Conservation (phyloP, 2,329 filamentous ascomycete species). For the Neophaeococcomyces aloes region DNA sequence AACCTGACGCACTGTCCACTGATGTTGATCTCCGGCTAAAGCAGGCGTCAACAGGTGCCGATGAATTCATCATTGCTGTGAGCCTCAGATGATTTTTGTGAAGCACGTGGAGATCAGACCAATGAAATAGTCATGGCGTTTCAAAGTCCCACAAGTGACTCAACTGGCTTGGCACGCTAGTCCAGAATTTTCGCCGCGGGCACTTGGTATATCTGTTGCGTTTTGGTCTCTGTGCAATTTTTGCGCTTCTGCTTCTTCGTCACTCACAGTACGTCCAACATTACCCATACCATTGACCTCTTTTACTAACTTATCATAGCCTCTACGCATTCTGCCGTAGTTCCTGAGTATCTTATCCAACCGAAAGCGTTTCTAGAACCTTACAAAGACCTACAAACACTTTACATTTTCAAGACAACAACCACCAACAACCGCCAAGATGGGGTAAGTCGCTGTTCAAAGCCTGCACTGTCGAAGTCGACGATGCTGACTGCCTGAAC, state of each 20-base stretch:
- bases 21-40: too few relatives aligned
- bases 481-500: constrained; percentile 19
- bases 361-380: constrained; percentile 36
- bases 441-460: constrained; percentile 45
- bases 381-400: constrained; percentile 40
- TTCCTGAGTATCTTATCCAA: constrained; percentile 41
- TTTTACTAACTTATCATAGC: constrained; percentile 28
- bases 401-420: constrained; percentile 27
- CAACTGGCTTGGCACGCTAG: too few relatives aligned
- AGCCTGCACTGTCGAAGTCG: constrained; percentile 14
- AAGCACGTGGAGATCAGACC: constrained; percentile 1
- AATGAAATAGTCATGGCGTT: neutral
- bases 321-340: constrained; percentile 42
- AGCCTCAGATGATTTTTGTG: too few relatives aligned
- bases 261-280: constrained; percentile 21
- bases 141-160: too few relatives aligned
- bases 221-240: neutral
- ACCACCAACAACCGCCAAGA: constrained; percentile 43
- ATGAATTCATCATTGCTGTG: too few relatives aligned
- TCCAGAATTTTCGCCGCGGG: too few relatives aligned
- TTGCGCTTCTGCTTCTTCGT: constrained; percentile 12
- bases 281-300: constrained; percentile 12
- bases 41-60: too few relatives aligned
- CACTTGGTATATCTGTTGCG: neutral
- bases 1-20: too few relatives aligned